Conservation (phyloP, 164 flowering plant genomes). For the Vitis vinifera region DNA sequence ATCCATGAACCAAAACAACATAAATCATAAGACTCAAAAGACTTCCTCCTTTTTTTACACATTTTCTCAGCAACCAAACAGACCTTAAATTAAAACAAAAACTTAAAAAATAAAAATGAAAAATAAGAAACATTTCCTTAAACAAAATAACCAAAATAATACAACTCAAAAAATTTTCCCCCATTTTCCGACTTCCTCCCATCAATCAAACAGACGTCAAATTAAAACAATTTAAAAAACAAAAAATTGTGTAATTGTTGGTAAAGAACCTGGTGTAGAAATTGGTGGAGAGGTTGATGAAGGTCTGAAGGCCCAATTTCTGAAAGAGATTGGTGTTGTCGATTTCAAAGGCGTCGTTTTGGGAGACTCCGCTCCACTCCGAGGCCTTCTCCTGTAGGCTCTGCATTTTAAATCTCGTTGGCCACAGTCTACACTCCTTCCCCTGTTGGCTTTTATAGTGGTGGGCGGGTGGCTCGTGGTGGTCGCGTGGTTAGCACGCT, state of each 20-base stretch:
- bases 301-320: slow-evolving; percentile 75
- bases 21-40: no score
- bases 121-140: background rate
- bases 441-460: background rate
- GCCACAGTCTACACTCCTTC: slow-evolving; percentile 28
- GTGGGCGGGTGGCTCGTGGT: background rate
- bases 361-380: slow-evolving; percentile 77
- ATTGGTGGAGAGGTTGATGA: slow-evolving; percentile 83
- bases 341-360: slow-evolving; percentile 75
- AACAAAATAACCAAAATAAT: background rate
- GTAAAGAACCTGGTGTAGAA: slow-evolving; percentile 73
- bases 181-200: background rate
- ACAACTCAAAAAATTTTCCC: background rate
- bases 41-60: no score
- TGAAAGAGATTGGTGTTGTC: slow-evolving; percentile 67
- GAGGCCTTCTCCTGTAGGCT: slow-evolving; percentile 76
- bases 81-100: background rate
- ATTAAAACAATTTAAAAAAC: background rate
- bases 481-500: slow-evolving; percentile 18
- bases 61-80: background rate
- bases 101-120: no score
- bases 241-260: background rate
- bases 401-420: no score
- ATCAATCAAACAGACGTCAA: slow-evolving; percentile 1
- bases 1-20: no score